A percentile compares a stretch with the other conserved stretches of the same genome.
Evolutionary conservation across 768 basidiomycete species (phyloP).

Genomic region (Suillus lakei): DNA sequence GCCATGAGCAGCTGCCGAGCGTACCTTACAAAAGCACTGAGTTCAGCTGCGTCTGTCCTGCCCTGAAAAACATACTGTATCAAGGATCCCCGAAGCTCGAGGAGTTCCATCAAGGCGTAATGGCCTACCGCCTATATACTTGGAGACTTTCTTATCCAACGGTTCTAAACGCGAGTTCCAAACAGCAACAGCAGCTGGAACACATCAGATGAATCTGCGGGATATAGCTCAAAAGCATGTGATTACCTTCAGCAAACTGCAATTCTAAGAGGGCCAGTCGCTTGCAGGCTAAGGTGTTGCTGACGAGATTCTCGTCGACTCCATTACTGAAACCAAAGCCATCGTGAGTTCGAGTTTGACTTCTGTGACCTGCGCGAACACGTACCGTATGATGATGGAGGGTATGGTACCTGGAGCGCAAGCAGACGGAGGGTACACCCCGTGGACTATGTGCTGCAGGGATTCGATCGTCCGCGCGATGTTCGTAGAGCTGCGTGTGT

Average conservation of each 20-base stretch:
- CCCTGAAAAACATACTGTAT: constrained; percentile 51
- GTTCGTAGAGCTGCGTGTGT: constrained; percentile 62
- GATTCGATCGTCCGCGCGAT: constrained; percentile 80
- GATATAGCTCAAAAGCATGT: background rate
- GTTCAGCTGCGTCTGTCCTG: background rate
- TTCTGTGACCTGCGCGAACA: background rate
- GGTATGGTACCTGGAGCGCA: constrained; percentile 51
- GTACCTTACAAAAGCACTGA: constrained; percentile 46
- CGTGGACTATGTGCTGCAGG: constrained; percentile 73
- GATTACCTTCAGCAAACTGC: constrained; percentile 64
- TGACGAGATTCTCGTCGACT: constrained; percentile 72
- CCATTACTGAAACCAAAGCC: constrained; percentile 51
- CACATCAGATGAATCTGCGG: constrained; percentile 5
- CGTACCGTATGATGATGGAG: constrained; percentile 59
- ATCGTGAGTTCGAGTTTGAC: background rate
- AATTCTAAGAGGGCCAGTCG: constrained; percentile 64
- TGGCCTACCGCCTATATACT: constrained; percentile 69
- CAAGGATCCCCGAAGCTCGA: constrained; percentile 73
- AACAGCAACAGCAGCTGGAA: constrained; percentile 62
- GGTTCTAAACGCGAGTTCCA: constrained; percentile 66
- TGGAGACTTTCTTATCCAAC: constrained; percentile 69
- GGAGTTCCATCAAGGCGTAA: constrained; percentile 79
- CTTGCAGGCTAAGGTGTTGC: constrained; percentile 72
- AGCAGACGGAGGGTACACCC: constrained; percentile 65
- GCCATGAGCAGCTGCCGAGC: constrained; percentile 73